A percentile compares a stretch with the other conserved stretches of the same genome.
These are phyloP conservation scores for Cystobasidiaceae sp. DNA, from an alignment of 1,284 basidiomycete genomes.

Conservation along the genomic window DNA sequence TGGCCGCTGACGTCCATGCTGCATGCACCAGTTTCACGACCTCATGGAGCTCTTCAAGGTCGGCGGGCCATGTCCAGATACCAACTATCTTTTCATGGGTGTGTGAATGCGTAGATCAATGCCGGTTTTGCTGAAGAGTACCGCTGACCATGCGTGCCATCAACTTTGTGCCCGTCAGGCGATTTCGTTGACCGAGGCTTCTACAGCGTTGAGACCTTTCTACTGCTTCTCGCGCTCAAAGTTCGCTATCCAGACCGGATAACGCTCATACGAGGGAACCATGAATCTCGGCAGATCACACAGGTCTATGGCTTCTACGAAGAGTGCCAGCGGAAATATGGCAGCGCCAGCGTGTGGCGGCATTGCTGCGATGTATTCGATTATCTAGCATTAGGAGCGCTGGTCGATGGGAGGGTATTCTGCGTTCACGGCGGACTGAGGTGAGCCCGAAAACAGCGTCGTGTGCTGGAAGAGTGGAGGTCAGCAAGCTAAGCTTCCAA, in stretches of 20 bases:
- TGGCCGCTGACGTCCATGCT: background rate
- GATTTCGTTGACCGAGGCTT: conserved; percentile 69
- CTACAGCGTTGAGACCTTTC: conserved; percentile 99
- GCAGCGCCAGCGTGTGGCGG: conserved; percentile 99
- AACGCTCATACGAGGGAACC: conserved; percentile 95
- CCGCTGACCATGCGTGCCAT: too few relatives aligned
- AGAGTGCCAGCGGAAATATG: conserved; percentile 98
- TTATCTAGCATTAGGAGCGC: conserved; percentile 90
- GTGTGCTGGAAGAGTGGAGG: too few relatives aligned
- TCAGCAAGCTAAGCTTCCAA: too few relatives aligned
- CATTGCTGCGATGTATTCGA: conserved; percentile 99
- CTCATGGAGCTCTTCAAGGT: conserved; percentile 94
- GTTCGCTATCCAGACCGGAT: conserved; percentile 97
- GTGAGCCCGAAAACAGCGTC: conserved; percentile 38
- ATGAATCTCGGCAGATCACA: conserved; percentile 98
- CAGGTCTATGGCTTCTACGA: conserved; percentile 99
- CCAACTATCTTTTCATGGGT: conserved; percentile 99
- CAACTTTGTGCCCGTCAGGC: too few relatives aligned
- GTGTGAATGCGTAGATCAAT: conserved; percentile 45
- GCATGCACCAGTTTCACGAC: conserved; percentile 52
- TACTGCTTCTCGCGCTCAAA: conserved; percentile 95
- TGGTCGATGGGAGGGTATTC: conserved; percentile 91
- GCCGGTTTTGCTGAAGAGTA: too few relatives aligned
- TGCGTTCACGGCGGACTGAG: conserved; percentile 89
- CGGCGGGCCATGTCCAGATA: conserved; percentile 89